Conservation (phyloP, 768 basidiomycete species). For the Russula sp. region DNA sequence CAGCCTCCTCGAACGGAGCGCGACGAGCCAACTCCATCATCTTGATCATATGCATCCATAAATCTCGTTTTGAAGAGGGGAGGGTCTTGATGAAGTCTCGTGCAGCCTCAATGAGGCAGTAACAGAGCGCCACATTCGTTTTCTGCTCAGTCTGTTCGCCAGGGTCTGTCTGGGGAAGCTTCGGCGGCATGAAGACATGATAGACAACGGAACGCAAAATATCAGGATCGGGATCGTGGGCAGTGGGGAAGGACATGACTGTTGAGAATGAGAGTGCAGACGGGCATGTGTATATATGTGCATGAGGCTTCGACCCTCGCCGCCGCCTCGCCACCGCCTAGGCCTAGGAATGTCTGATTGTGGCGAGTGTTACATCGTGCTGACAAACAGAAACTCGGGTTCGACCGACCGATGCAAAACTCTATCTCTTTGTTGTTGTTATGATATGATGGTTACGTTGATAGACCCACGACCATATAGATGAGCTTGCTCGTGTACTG, state of each 20-base stretch:
- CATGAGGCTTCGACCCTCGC: too few relatives aligned
- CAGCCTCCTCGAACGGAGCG: background rate
- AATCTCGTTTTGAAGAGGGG: background rate
- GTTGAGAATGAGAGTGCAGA: background rate
- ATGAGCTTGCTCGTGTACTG: too few relatives aligned
- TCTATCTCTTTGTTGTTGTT: too few relatives aligned
- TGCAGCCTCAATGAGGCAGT: background rate
- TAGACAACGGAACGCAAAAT: background rate
- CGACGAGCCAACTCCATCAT: background rate
- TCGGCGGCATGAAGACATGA: slow-evolving; percentile 10
- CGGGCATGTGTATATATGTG: too few relatives aligned
- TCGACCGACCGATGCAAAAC: too few relatives aligned
- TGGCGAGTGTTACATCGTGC: too few relatives aligned
- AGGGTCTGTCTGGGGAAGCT: slow-evolving; percentile 5
- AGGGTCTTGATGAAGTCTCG: background rate
- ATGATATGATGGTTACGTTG: too few relatives aligned
- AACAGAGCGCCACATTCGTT: slow-evolving; percentile 4
- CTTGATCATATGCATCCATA: slow-evolving; percentile 8
- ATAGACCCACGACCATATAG: too few relatives aligned
- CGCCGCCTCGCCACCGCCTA: too few relatives aligned
- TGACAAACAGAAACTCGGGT: too few relatives aligned
- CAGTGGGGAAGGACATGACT: background rate
- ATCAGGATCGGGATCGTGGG: background rate
- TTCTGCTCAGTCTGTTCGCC: background rate
- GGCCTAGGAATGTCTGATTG: too few relatives aligned